Percentiles rank a stretch among this genome's conserved stretches.
Evolutionary conservation across 768 basidiomycete genomes (phyloP).

Genomic region (Termitomyces sp.): DNA sequence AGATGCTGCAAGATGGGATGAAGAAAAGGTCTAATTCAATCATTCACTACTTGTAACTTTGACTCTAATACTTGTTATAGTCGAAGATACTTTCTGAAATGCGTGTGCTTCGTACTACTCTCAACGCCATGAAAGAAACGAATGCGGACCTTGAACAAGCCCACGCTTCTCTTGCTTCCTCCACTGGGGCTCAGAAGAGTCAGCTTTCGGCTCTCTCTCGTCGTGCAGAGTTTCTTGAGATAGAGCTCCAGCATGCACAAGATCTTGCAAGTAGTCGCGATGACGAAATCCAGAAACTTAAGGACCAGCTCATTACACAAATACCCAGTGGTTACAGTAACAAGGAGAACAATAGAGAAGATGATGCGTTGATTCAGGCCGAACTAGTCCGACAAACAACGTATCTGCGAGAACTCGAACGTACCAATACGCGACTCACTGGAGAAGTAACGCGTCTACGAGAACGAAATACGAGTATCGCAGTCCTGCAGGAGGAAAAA

Average conservation of each 20-base stretch:
- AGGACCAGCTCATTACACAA: background rate
- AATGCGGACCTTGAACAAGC: slow-evolving; percentile 58
- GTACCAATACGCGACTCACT: slow-evolving; percentile 48
- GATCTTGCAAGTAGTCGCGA: slow-evolving; percentile 39
- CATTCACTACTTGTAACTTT: background rate
- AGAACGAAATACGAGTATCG: slow-evolving; percentile 54
- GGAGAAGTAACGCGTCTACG: slow-evolving; percentile 50
- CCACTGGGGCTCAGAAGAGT: slow-evolving; percentile 44
- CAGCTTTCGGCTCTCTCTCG: slow-evolving; percentile 44
- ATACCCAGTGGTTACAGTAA: slow-evolving; percentile 4
- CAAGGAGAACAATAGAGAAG: slow-evolving; percentile 37
- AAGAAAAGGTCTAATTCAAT: slow-evolving; percentile 52
- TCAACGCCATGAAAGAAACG: slow-evolving; percentile 50
- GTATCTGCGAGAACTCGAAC: slow-evolving; percentile 57
- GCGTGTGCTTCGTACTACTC: slow-evolving; percentile 42
- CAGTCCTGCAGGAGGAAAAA: slow-evolving; percentile 74
- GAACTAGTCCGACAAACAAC: slow-evolving; percentile 64
- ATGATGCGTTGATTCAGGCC: slow-evolving; percentile 59
- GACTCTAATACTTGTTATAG: slow-evolving; percentile 23
- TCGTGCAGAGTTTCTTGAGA: slow-evolving; percentile 41
- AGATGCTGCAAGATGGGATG: slow-evolving; percentile 42
- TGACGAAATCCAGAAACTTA: background rate
- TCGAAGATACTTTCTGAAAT: slow-evolving; percentile 46
- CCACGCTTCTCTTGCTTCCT: slow-evolving; percentile 44
- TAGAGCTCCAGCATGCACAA: slow-evolving; percentile 43